These are phyloP conservation scores for Torulaspora globosa DNA, from an alignment of 1,139 yeast species.

Conservation along the genomic window DNA sequence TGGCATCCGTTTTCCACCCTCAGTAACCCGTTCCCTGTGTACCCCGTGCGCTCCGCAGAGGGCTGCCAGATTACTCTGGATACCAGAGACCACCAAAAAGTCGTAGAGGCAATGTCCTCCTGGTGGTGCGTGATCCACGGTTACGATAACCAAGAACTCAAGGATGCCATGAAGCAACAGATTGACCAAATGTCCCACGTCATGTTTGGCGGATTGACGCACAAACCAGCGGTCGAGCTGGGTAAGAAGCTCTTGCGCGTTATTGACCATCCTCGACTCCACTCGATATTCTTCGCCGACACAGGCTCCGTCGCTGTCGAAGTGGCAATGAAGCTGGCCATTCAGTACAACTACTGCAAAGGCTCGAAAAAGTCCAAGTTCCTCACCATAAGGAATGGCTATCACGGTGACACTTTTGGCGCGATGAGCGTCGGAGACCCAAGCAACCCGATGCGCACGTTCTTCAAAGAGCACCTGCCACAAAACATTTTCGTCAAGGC, in stretches of 20 bases:
- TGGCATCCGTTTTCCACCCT: slow-evolving; percentile 40
- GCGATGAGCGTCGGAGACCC: slow-evolving; percentile 38
- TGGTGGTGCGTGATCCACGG: slow-evolving; percentile 41
- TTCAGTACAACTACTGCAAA: slow-evolving; percentile 41
- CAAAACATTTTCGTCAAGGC: slow-evolving; percentile 34
- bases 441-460: slow-evolving; percentile 35
- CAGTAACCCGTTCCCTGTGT: slow-evolving; percentile 32
- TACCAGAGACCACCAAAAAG: slow-evolving; percentile 9
- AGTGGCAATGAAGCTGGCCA: slow-evolving; percentile 48
- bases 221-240: slow-evolving; percentile 34
- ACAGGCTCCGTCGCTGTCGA: slow-evolving; percentile 60
- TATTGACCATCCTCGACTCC: slow-evolving; percentile 27
- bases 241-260: slow-evolving; percentile 26
- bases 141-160: slow-evolving; percentile 33
- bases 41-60: slow-evolving; percentile 33
- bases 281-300: slow-evolving; percentile 34
- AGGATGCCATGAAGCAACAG: slow-evolving; percentile 32
- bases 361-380: slow-evolving; percentile 24
- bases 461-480: slow-evolving; percentile 33
- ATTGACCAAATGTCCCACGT: slow-evolving; percentile 33
- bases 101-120: slow-evolving; percentile 38
- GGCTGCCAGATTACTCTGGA: slow-evolving; percentile 30
- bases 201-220: slow-evolving; percentile 40
- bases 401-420: slow-evolving; percentile 36
- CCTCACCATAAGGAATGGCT: slow-evolving; percentile 30